A percentile compares a stretch with the other conserved stretches of the same genome.
Evolutionary conservation across 805 yeast genomes (phyloP).

Genomic region (Wickerhamiella parazyma): DNA sequence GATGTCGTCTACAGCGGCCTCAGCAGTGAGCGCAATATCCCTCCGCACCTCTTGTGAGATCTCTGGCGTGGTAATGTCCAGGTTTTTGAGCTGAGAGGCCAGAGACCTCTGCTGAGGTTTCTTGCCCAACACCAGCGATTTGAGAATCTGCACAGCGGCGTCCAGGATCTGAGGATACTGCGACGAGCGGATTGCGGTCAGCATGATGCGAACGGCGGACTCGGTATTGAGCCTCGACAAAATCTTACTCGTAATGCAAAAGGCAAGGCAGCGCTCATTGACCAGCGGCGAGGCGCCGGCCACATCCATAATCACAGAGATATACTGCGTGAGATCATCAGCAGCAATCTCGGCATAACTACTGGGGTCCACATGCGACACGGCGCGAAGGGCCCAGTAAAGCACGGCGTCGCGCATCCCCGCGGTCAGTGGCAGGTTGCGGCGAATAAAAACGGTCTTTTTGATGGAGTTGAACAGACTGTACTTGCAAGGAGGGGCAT

Average conservation of each 20-base stretch:
- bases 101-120: neutral
- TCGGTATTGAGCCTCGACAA: conserved; percentile 46
- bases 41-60: conserved; percentile 9
- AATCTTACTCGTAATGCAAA: conserved; percentile 51
- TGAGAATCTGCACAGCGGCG: conserved; percentile 51
- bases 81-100: neutral
- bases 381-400: conserved; percentile 26
- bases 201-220: conserved; percentile 43
- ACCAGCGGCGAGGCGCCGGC: conserved; percentile 26
- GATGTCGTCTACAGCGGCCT: conserved; percentile 11
- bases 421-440: conserved; percentile 11
- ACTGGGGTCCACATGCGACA: conserved; percentile 17
- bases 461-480: neutral
- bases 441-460: neutral
- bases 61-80: neutral
- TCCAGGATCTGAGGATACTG: conserved; percentile 51
- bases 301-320: conserved; percentile 31
- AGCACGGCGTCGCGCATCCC: conserved; percentile 26
- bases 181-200: conserved; percentile 51
- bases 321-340: conserved; percentile 26
- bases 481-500: conserved; percentile 12
- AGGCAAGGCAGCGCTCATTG: conserved; percentile 27
- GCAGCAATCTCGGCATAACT: conserved; percentile 24
- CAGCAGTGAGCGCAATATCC: conserved; percentile 14
- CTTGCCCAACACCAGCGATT: conserved; percentile 34